Percentiles rank a stretch among this genome's conserved stretches.
Evolutionary conservation across 306 rosid genomes (phyloP).

Genomic region (Trichosanthes cucumerina): DNA sequence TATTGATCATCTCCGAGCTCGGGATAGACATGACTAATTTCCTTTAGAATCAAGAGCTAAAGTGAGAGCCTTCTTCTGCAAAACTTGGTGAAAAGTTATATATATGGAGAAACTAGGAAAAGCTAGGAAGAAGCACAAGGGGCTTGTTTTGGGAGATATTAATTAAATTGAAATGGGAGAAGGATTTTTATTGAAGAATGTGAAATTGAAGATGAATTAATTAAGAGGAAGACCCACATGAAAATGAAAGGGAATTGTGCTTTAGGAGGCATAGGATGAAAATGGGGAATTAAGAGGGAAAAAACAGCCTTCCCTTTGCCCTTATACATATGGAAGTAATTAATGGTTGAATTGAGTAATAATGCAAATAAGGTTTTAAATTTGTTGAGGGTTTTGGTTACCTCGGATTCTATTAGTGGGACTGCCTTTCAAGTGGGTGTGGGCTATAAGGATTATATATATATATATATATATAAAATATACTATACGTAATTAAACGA

Average conservation of each 20-base stretch:
- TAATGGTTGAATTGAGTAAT: background rate
- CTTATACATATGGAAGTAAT: background rate
- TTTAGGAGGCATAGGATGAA: background rate
- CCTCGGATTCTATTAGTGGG: constrained; percentile 8
- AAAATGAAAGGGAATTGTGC: background rate
- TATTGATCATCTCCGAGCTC: constrained; percentile 43
- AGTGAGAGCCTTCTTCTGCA: background rate
- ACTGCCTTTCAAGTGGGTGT: background rate
- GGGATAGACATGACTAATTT: constrained; percentile 51
- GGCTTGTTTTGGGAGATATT: background rate
- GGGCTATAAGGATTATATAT: background rate
- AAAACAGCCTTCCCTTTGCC: background rate
- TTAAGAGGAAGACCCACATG: constrained; percentile 6
- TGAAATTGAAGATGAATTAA: background rate
- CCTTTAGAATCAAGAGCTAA: background rate
- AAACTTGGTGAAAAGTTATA: background rate
- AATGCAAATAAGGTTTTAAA: background rate
- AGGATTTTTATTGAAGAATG: background rate
- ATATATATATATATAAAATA: background rate
- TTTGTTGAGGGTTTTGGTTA: background rate
- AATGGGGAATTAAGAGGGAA: background rate
- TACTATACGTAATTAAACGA: too few relatives aligned
- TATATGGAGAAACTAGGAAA: background rate
- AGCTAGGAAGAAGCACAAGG: background rate
- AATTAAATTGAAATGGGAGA: background rate